These are phyloP conservation scores for Fusarium sulawesiense DNA, from an alignment of 2,329 filamentous ascomycete species.

Conservation along the genomic window DNA sequence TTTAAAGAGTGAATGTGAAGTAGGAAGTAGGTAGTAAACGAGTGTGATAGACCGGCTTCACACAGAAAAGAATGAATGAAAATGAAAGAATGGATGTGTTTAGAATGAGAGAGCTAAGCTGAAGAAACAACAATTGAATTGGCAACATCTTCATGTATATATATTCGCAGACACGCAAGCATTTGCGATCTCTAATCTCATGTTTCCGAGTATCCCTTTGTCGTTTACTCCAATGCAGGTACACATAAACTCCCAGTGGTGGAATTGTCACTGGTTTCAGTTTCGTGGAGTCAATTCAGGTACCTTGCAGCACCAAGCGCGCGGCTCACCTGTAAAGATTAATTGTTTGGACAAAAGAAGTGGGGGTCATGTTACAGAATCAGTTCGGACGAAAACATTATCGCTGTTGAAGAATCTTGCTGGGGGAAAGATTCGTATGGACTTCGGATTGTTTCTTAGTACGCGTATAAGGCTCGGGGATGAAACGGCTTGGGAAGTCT, in stretches of 20 bases:
- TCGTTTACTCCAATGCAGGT: neutral
- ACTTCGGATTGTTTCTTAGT: neutral
- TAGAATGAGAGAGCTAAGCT: conserved; percentile 34
- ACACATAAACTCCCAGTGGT: conserved; percentile 13
- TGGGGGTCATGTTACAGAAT: neutral
- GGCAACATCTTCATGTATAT: conserved; percentile 5
- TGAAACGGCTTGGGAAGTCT: neutral
- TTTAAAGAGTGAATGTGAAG: neutral
- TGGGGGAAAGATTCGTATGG: rapidly evolving
- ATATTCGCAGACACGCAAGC: neutral
- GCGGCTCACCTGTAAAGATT: neutral
- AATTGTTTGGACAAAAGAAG: neutral
- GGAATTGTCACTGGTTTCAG: conserved; percentile 39
- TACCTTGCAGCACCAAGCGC: neutral
- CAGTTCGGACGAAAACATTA: neutral
- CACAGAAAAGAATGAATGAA: conserved; percentile 47
- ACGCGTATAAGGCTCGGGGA: neutral
- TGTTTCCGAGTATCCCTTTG: no score
- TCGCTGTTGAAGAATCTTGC: neutral
- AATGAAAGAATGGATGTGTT: conserved; percentile 22
- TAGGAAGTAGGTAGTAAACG: neutral
- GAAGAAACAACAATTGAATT: conserved; percentile 3
- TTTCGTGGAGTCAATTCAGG: conserved; percentile 21
- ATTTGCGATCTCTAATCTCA: no score
- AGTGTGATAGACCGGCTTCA: conserved; percentile 46